Evolutionary conservation across 805 yeast species (phyloP).

Genomic region (Zygotorulaspora chibaensis): DNA sequence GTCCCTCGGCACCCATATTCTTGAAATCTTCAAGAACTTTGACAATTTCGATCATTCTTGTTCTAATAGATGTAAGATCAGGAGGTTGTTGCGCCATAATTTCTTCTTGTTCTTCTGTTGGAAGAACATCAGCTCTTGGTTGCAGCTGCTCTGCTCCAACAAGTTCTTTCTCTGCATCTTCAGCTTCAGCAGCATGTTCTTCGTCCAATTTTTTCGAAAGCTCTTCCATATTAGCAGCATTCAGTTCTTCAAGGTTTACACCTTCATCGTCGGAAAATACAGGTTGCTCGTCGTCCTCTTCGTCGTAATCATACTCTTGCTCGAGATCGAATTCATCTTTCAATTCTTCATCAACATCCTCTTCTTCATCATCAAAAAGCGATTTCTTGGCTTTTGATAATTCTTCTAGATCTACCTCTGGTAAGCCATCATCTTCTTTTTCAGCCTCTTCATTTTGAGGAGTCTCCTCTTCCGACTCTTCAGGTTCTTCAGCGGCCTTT

Average conservation of each 20-base stretch:
- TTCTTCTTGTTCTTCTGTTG: slow-evolving; percentile 61
- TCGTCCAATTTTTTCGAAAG: slow-evolving; percentile 64
- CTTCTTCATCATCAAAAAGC: slow-evolving; percentile 47
- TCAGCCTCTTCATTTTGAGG: slow-evolving; percentile 23
- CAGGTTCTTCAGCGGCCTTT: slow-evolving; percentile 23
- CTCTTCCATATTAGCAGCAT: slow-evolving; percentile 81
- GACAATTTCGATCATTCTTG: slow-evolving; percentile 92
- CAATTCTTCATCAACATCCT: slow-evolving; percentile 27
- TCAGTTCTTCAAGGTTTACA: slow-evolving; percentile 61
- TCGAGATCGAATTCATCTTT: slow-evolving; percentile 52
- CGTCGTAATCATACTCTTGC: slow-evolving; percentile 41
- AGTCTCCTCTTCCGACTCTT: slow-evolving; percentile 17
- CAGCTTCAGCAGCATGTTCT: slow-evolving; percentile 53
- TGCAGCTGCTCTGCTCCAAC: slow-evolving; percentile 54
- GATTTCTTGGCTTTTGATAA: slow-evolving; percentile 66
- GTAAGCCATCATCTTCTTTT: slow-evolving; percentile 43
- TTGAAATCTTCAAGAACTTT: slow-evolving; percentile 90
- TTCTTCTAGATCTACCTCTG: slow-evolving; percentile 66
- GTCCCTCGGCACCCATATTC: slow-evolving; percentile 77
- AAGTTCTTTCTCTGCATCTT: slow-evolving; percentile 58
- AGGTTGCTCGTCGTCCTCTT: slow-evolving; percentile 45
- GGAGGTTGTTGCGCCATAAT: slow-evolving; percentile 53
- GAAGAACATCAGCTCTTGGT: slow-evolving; percentile 75
- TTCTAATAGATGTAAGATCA: slow-evolving; percentile 77
- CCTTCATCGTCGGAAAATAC: slow-evolving; percentile 79